These are phyloP conservation scores for Dothiorella sarmentorum DNA, from an alignment of 2,329 filamentous ascomycete genomes.

Conservation along the genomic window DNA sequence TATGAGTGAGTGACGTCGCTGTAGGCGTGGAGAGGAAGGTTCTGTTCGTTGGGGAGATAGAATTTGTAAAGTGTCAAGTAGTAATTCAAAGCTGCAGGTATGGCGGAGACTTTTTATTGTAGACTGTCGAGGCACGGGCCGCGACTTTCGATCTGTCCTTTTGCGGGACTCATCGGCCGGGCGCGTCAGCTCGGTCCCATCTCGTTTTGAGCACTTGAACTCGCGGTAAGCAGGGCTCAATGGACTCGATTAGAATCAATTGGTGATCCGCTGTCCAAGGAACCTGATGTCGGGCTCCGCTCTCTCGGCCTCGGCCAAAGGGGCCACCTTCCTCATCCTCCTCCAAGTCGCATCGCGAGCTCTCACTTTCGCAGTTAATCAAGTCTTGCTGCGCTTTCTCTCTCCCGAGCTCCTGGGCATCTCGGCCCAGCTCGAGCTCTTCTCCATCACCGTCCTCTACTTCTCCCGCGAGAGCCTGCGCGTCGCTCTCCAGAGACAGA, in stretches of 20 bases:
- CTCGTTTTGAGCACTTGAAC: background rate
- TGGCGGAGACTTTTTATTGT: background rate
- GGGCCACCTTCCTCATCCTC: conserved; percentile 80
- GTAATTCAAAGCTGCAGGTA: background rate
- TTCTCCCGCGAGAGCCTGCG: conserved; percentile 89
- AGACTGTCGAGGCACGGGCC: background rate
- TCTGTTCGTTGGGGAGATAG: too few species aligned
- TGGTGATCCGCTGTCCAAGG: background rate
- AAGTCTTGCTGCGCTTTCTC: conserved; percentile 81
- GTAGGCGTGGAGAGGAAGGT: background rate
- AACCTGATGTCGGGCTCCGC: conserved; percentile 23
- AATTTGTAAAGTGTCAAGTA: too few species aligned
- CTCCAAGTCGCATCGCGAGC: conserved; percentile 85
- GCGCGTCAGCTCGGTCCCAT: background rate
- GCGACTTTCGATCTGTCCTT: background rate
- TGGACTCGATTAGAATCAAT: background rate
- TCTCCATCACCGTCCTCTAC: conserved; percentile 88
- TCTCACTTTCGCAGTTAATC: conserved; percentile 88
- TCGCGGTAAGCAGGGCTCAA: background rate
- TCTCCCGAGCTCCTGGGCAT: conserved; percentile 82
- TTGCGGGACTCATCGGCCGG: background rate
- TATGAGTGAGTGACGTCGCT: conserved; percentile 20
- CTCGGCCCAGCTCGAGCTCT: conserved; percentile 87
- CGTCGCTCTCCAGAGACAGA: conserved; percentile 82
- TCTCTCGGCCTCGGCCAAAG: conserved; percentile 55